Evolutionary conservation across 2,329 filamentous ascomycete species (phyloP).

Genomic region (Sarocladium oryzae): DNA sequence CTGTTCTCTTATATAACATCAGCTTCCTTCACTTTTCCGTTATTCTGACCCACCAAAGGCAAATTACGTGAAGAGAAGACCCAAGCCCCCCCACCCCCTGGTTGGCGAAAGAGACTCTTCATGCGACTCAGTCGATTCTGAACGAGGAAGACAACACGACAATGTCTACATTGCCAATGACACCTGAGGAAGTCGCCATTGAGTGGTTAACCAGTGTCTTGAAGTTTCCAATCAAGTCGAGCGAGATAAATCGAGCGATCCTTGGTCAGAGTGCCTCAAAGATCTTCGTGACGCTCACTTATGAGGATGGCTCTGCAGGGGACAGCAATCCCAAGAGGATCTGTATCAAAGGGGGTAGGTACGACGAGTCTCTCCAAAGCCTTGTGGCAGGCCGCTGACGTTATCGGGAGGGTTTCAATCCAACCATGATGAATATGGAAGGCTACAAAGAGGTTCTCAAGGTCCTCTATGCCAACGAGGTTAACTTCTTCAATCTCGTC

Average conservation of each 20-base stretch:
- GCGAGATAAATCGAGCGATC: constrained; percentile 20
- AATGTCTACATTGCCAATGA: constrained; percentile 14
- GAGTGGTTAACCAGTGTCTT: constrained; percentile 17
- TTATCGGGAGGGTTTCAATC: no score
- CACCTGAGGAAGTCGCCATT: constrained; percentile 16
- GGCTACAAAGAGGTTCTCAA: constrained; percentile 20
- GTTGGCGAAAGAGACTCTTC: no score
- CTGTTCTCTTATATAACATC: no score
- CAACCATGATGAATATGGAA: constrained; percentile 24
- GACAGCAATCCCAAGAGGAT: constrained; percentile 13
- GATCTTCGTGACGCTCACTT: constrained; percentile 21
- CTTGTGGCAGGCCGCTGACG: no score
- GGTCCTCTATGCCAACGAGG: constrained; percentile 26
- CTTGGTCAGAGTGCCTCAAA: constrained; percentile 19
- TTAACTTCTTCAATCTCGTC: constrained; percentile 29
- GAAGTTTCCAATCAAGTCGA: constrained; percentile 13
- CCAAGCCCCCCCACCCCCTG: no score
- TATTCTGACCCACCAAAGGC: no score
- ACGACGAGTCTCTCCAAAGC: no score
- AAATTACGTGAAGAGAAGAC: no score
- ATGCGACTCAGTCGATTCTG: no score
- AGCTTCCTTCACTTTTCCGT: no score
- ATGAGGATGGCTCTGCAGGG: constrained; percentile 17
- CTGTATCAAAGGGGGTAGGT: constrained; percentile 28
- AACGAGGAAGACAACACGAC: not conserved